phyloP scores from a whole-genome alignment of 495 filamentous ascomycete genomes.

The Tetracladium setigerum region DNA sequence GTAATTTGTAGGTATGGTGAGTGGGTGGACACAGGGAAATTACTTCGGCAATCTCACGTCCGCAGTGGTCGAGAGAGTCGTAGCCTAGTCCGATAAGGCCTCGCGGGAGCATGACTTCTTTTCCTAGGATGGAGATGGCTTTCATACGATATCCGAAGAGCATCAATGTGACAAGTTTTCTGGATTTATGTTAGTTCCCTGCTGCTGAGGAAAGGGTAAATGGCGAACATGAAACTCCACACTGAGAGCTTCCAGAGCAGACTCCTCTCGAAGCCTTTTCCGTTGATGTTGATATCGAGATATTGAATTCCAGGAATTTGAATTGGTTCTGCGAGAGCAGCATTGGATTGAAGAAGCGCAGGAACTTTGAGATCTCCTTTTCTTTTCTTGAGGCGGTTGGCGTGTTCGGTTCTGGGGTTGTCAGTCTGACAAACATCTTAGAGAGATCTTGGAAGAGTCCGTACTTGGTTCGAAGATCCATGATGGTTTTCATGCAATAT shows the following conservation, averaged over 20 bases:
- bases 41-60: conserved; percentile 50
- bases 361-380: conserved; percentile 33
- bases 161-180: conserved; percentile 51
- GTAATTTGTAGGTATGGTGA: neutral
- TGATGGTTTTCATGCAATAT: conserved; percentile 57
- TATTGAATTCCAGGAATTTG: conserved; percentile 55
- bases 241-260: conserved; percentile 62
- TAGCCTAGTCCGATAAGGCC: conserved; percentile 60
- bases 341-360: conserved; percentile 33
- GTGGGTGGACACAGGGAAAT: neutral
- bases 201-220: conserved; percentile 47
- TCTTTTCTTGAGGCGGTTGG: conserved; percentile 60
- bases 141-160: conserved; percentile 56
- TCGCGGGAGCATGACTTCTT: conserved; percentile 57
- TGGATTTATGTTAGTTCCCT: conserved; percentile 62
- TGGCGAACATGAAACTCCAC: conserved; percentile 46
- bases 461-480: conserved; percentile 61
- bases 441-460: neutral
- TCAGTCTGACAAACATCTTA: conserved; percentile 4
- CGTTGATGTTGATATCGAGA: conserved; percentile 61
- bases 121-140: conserved; percentile 58
- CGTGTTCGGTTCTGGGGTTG: conserved; percentile 56
- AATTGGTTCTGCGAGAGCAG: conserved; percentile 32
- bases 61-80: conserved; percentile 57
- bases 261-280: conserved; percentile 58